These are phyloP conservation scores for Euphorbia corollata DNA, from an alignment of 441 rosid genomes.

Conservation along the genomic window DNA sequence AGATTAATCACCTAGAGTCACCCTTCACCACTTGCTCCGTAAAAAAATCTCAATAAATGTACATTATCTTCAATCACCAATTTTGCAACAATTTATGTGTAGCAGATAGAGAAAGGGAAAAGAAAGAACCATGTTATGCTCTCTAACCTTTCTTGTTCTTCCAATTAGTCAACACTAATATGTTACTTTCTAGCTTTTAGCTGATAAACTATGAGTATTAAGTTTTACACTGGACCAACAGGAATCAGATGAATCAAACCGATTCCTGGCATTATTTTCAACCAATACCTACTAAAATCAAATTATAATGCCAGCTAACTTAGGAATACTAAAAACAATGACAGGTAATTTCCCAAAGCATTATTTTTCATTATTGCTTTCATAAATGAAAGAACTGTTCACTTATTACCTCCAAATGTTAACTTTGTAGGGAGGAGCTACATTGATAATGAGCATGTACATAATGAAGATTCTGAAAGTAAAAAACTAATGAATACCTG, in stretches of 20 bases:
- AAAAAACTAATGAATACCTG: slow-evolving; percentile 41
- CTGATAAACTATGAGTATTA: too few species aligned
- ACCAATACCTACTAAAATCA: too few species aligned
- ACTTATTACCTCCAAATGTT: not conserved
- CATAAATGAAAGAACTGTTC: not conserved
- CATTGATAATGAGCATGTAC: not conserved
- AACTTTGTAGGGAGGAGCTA: too few species aligned
- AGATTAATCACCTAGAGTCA: not conserved
- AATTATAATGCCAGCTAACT: too few species aligned
- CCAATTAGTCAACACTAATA: too few species aligned
- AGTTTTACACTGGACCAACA: too few species aligned
- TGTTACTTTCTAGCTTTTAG: too few species aligned
- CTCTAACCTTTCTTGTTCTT: not conserved
- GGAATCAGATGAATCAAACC: too few species aligned
- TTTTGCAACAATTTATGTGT: not conserved
- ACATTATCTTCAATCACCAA: not conserved
- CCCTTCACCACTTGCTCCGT: not conserved
- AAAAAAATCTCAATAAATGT: not conserved
- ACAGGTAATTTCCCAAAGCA: too few species aligned
- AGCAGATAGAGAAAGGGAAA: not conserved
- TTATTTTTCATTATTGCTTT: not conserved
- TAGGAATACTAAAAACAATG: too few species aligned
- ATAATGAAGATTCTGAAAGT: not conserved
- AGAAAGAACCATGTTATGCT: not conserved
- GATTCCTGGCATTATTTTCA: too few species aligned